These are phyloP conservation scores for Plasmodium yoelii DNA, from an alignment of 169 alveolate genomes.

Conservation along the genomic window DNA sequence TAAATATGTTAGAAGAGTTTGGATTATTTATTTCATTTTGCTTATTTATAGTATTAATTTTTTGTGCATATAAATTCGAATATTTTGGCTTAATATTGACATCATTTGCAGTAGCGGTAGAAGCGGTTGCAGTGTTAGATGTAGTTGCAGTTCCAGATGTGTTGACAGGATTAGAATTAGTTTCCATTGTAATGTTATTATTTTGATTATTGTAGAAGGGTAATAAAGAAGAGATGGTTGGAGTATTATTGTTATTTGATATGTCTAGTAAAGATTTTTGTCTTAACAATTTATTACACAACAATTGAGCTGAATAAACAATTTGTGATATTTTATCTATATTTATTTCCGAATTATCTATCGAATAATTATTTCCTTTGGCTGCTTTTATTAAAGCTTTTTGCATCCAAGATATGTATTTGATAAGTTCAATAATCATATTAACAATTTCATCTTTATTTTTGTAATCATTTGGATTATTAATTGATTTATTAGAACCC, in stretches of 20 bases:
- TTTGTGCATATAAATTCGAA: slow-evolving; percentile 15
- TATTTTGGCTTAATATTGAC: slow-evolving; percentile 7
- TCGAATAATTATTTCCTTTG: slow-evolving; percentile 32
- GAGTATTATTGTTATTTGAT: not conserved
- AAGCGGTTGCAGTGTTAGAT: not conserved
- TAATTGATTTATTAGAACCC: not conserved
- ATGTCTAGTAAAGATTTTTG: slow-evolving; percentile 22
- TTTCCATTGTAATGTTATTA: not conserved
- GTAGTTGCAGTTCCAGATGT: not conserved
- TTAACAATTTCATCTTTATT: slow-evolving; percentile 49
- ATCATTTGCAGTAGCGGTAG: not conserved
- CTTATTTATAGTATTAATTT: slow-evolving; percentile 15
- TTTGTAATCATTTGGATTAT: not conserved
- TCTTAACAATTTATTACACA: slow-evolving; percentile 39
- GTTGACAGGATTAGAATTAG: not conserved
- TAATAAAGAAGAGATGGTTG: not conserved
- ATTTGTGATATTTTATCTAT: slow-evolving; percentile 33
- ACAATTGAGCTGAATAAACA: slow-evolving; percentile 33
- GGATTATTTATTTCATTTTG: not conserved
- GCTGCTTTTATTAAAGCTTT: slow-evolving; percentile 48
- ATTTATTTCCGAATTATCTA: slow-evolving; percentile 35
- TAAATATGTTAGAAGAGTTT: slow-evolving; percentile 7
- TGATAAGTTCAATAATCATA: slow-evolving; percentile 55
- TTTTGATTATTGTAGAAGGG: not conserved
- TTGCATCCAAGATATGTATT: slow-evolving; percentile 66